phyloP scores from a whole-genome alignment of 1,284 basidiomycete genomes.

The Naganishia cerealis region DNA sequence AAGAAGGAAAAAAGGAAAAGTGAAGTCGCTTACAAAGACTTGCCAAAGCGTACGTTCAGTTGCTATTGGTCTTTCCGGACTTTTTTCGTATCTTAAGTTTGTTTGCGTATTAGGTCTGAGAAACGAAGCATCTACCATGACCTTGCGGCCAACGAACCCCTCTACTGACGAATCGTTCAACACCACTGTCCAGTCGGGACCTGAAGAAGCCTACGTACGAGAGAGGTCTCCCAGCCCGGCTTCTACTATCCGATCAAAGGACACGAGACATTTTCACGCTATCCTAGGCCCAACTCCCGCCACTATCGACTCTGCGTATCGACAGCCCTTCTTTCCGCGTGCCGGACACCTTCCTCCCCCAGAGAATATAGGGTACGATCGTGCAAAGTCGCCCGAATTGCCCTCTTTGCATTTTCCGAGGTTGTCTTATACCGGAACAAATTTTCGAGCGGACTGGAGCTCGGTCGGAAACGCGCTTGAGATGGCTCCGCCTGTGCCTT shows the following conservation, averaged over 20 bases:
- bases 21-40: background rate
- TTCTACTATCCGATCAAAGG: background rate
- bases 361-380: background rate
- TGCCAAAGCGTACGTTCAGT: background rate
- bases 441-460: slow-evolving; percentile 22
- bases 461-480: slow-evolving; percentile 1
- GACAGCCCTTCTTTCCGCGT: background rate
- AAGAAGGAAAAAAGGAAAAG: slow-evolving; percentile 6
- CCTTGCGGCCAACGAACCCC: background rate
- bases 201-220: background rate
- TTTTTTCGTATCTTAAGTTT: background rate
- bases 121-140: slow-evolving; percentile 14
- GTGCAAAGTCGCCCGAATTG: slow-evolving; percentile 21
- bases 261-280: background rate
- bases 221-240: background rate
- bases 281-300: background rate
- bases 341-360: background rate
- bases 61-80: background rate
- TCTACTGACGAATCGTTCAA: background rate
- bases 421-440: slow-evolving; percentile 23
- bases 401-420: slow-evolving; percentile 30
- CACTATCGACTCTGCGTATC: background rate
- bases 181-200: background rate
- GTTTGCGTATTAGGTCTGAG: background rate
- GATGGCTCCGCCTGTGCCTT: slow-evolving; percentile 8